Evolutionary conservation across 2,329 filamentous ascomycete genomes (phyloP), one percentile per base, ranked within the genome.

Genomic region (Aspergillus brasiliensis): DNA sequence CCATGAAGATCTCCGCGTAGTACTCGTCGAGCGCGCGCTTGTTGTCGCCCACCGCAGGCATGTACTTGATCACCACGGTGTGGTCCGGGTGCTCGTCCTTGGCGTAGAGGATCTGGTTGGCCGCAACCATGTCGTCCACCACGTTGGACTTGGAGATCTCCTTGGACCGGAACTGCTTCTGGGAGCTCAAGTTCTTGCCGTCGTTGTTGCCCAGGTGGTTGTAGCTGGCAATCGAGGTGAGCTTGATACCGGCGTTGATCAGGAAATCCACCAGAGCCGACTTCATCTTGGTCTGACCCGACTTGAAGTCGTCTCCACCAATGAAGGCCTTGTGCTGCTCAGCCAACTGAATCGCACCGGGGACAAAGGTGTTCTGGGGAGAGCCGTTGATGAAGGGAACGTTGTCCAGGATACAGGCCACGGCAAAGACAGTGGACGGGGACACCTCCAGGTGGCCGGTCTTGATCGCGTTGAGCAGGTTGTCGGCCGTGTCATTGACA

Each of bases 281-380:
- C 83, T 99, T 99, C 95, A 99, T 99, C 88, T 99, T 99, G 77
- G 95, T 99, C 84, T 99, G 95, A 64, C 95, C 95, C 64, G 95
- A 98, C 84, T 99, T 99, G 89, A 99, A 99, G 82, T 99, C 95
- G 72, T 99, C 95, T 66, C 95, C 95, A 60, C 95, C 95, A 71
- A 99, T 92, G 82, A 96, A 99, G 63, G 93, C 88, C 59, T 86
- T 84, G 78, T 96, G 88, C 78, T 89, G 84, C 82, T 96, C 91
- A 21, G 95, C 95, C 60, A 99, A 87, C 73, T 94, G 84, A 68
- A 98, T 88, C 62, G 90, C 91, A 72, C 95, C 95, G 8, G 94
- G 94, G 19, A 99, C 94, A 72, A 99, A 98, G 46, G 95, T 99
- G 85, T 99, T 99, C 80, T 99, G 95, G 34, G 95, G 95, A 65